Base-by-base conservation (phyloP, 306 rosid genomes). In the Ammopiptanthus mongolicus region DNA sequence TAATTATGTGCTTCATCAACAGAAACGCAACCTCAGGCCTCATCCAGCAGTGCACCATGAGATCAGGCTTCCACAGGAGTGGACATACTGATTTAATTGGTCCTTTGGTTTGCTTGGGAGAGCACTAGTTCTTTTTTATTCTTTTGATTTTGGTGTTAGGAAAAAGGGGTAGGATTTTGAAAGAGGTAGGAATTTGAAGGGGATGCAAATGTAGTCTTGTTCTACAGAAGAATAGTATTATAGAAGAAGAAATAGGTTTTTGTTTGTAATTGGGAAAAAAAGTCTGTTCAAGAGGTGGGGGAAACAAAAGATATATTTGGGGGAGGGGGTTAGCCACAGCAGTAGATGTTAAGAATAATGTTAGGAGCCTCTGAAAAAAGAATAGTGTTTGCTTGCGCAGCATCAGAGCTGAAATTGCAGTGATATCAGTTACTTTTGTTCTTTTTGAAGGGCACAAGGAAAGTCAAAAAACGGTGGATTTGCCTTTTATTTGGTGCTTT, bases 11-110 rank as follows among this genome's bases (percentile, higher is more conserved):
- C 2, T 23, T 22, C 18, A 82, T 0, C 86, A 85, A 8, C 91
- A 71, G 74, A 89, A 80, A 60, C 80, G 80, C 31, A 81, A 63
- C 58, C 46, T 77, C 28, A 80, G 65, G 76, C 73, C 84, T 3
- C 86, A 69, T 37, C 84, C 80, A 23, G 66, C 78, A 11, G 55
- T 58, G 71, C 88, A 71, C 83, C 85, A 81, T 46, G 96, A 91
- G 67, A 73, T 94, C 29, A 71, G 81, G 80, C 85, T 94, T 10
- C 98, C 98, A 0, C 90, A 88, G 46, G 98, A 94, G 68, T 92
- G 97, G 97, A 88, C 96, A 15, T 92, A 92, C 47, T 91, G 82
- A 85, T 51, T 37, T 6, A 39, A 11, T 11, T 19, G 29, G 6
- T 14, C 48, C 12, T 60, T 15, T 25, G 39, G 51, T 55, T 66